Conservation (phyloP, 805 yeast genomes). For the Sugiyamaella marilandica region DNA sequence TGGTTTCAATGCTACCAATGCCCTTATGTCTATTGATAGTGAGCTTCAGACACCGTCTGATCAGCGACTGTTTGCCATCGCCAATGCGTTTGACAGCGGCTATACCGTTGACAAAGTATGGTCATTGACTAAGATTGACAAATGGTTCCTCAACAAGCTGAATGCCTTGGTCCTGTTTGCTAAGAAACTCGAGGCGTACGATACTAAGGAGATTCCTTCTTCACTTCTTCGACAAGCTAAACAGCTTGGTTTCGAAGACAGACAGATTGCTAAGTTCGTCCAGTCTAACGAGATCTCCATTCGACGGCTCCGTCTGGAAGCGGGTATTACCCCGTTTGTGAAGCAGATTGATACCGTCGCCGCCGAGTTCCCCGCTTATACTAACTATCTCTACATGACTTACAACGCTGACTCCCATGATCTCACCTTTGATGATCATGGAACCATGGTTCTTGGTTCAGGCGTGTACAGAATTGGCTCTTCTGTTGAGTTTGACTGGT, state of each 20-base stretch:
- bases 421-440: slow-evolving; percentile 83
- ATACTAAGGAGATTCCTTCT: slow-evolving; percentile 50
- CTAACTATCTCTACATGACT: slow-evolving; percentile 91
- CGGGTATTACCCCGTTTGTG: slow-evolving; percentile 84
- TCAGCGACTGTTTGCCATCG: slow-evolving; percentile 92
- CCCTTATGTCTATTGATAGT: slow-evolving; percentile 82
- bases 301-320: slow-evolving; percentile 81
- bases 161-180: slow-evolving; percentile 70
- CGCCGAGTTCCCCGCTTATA: slow-evolving; percentile 96
- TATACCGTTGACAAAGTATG: slow-evolving; percentile 91
- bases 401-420: slow-evolving; percentile 89
- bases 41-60: slow-evolving; percentile 98
- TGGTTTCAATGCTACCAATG: slow-evolving; percentile 80
- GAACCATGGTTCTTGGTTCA: slow-evolving; percentile 93
- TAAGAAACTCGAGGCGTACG: slow-evolving; percentile 34
- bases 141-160: slow-evolving; percentile 92
- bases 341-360: slow-evolving; percentile 98
- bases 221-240: slow-evolving; percentile 74
- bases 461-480: slow-evolving; percentile 99
- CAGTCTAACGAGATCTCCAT: slow-evolving; percentile 90
- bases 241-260: slow-evolving; percentile 94
- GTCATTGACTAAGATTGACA: slow-evolving; percentile 86
- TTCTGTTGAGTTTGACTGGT: slow-evolving; percentile 98
- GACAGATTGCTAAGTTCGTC: slow-evolving; percentile 87
- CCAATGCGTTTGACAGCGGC: slow-evolving; percentile 85